phyloP scores from a whole-genome alignment of 78 protist species.

The Dictyostelium purpureum region DNA sequence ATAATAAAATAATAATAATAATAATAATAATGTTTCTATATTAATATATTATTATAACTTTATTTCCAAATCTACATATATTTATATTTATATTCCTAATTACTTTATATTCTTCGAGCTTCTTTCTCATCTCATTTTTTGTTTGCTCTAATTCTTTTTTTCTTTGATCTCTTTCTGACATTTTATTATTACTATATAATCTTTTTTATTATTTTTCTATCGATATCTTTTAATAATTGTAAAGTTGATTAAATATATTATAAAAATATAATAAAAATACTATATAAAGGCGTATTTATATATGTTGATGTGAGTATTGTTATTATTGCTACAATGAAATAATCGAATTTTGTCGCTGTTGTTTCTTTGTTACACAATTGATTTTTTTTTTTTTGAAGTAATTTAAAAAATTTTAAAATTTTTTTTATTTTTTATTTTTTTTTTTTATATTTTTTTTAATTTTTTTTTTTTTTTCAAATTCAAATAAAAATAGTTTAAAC shows the following conservation, averaged over 20 bases:
- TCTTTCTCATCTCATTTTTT: slow-evolving; percentile 60
- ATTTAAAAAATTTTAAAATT: no score
- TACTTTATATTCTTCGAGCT: slow-evolving; percentile 38
- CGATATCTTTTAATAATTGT: no score
- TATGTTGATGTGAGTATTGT: no score
- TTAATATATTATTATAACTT: neutral
- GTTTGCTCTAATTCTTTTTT: slow-evolving; percentile 68
- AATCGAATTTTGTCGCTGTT: no score
- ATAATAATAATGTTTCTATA: neutral
- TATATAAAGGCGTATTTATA: no score
- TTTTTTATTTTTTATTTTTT: neutral
- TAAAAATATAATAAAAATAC: neutral
- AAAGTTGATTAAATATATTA: neutral
- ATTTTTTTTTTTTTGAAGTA: no score
- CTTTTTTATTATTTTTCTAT: neutral
- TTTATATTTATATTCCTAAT: no score
- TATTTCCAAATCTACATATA: neutral
- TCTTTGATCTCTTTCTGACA: slow-evolving; percentile 65
- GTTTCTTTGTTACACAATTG: no score
- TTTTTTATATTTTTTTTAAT: neutral
- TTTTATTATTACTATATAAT: neutral
- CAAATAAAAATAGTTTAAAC: no score
- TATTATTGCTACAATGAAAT: no score
- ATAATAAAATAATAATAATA: neutral
- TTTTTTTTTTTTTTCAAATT: no score